phyloP scores from a whole-genome alignment of 805 yeast species.

The Teunomyces panamensis region DNA sequence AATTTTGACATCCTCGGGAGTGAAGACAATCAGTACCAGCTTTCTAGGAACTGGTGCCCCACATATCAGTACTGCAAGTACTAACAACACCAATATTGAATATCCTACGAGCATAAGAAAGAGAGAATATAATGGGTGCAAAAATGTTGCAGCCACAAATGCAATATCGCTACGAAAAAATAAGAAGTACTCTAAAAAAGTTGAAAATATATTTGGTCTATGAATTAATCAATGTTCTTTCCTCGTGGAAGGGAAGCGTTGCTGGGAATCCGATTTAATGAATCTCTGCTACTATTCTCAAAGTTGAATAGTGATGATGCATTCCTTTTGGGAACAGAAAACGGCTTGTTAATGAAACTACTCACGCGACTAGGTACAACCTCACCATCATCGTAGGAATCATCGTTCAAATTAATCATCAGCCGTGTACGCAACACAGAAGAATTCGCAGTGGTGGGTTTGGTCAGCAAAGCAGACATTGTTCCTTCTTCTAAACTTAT shows the following conservation, averaged over 20 bases:
- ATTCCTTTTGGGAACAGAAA: constrained; percentile 26
- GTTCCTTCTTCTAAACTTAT: constrained; percentile 35
- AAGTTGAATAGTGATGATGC: constrained; percentile 9
- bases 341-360: constrained; percentile 38
- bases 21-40: constrained; percentile 8
- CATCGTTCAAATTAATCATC: constrained; percentile 25
- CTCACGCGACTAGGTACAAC: constrained; percentile 9
- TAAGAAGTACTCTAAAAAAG: neutral
- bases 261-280: constrained; percentile 17
- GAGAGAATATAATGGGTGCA: neutral
- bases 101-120: neutral
- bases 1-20: constrained; percentile 6
- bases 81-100: neutral
- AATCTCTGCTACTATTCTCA: constrained; percentile 23
- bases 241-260: neutral
- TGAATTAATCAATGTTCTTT: neutral
- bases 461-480: constrained; percentile 16
- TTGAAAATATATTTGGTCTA: neutral
- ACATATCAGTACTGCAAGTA: neutral
- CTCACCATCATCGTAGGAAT: constrained; percentile 9
- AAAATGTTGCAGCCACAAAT: neutral
- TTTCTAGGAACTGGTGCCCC: constrained; percentile 2
- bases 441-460: constrained; percentile 8
- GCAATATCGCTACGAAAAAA: neutral
- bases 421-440: constrained; percentile 38